Percentiles rank a stretch among this genome's conserved stretches.
phyloP scores from a whole-genome alignment of 2,329 filamentous ascomycete species.

The Bipolaris oryzae region DNA sequence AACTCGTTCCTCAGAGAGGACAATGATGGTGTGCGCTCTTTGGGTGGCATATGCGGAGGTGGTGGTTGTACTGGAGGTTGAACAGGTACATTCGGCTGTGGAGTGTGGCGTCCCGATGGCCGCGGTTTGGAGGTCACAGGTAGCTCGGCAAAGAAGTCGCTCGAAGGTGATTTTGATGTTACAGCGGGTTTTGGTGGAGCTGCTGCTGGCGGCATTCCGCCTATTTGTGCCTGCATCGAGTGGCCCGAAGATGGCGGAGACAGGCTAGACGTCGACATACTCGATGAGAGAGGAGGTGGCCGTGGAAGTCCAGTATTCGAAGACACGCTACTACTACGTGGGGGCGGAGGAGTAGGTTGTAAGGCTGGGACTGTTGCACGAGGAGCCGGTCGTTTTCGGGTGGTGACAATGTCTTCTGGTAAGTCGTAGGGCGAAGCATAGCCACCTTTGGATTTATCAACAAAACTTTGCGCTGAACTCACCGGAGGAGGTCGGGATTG shows the following conservation, averaged over 20 bases:
- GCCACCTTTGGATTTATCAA: conserved; percentile 85
- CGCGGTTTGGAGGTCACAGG: conserved; percentile 52
- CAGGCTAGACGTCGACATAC: conserved; percentile 42
- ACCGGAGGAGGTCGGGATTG: conserved; percentile 58
- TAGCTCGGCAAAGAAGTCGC: conserved; percentile 57
- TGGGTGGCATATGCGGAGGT: conserved; percentile 31
- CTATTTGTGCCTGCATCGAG: conserved; percentile 42
- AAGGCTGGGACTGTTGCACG: conserved; percentile 35
- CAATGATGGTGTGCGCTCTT: conserved; percentile 46
- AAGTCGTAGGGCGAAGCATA: conserved; percentile 96
- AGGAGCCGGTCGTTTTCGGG: conserved; percentile 61
- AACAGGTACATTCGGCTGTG: conserved; percentile 38
- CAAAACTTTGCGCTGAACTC: conserved; percentile 74
- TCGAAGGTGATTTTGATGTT: conserved; percentile 37
- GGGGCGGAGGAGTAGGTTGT: conserved; percentile 58
- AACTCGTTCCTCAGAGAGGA: conserved; percentile 46
- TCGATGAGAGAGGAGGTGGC: conserved; percentile 36
- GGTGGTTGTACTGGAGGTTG: conserved; percentile 33
- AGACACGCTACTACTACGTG: conserved; percentile 66
- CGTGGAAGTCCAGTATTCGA: conserved; percentile 26
- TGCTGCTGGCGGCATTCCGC: conserved; percentile 32
- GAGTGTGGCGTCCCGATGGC: conserved; percentile 48
- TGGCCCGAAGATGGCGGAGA: conserved; percentile 52
- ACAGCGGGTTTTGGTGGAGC: conserved; percentile 35
- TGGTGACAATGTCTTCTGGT: conserved; percentile 83